Conservation (phyloP, 305 asterid species). For the Plantago lanceolata region DNA sequence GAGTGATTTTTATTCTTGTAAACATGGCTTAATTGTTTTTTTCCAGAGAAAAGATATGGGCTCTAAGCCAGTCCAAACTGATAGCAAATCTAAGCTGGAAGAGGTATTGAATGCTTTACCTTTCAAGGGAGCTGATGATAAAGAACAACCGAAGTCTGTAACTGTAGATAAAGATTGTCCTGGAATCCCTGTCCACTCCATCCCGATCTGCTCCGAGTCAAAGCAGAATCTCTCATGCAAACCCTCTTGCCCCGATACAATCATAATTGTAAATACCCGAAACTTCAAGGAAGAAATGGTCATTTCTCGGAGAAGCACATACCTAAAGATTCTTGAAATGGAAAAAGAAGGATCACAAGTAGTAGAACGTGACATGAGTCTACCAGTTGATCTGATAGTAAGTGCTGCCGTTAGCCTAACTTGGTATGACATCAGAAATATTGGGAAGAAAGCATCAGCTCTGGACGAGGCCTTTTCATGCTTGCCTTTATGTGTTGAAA, state of each 20-base stretch:
- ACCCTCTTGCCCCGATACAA: conserved; percentile 38
- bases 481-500: conserved; percentile 84
- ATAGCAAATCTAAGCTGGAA: conserved; percentile 43
- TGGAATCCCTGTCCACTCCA: conserved; percentile 38
- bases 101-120: conserved; percentile 52
- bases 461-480: conserved; percentile 72
- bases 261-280: conserved; percentile 79
- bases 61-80: conserved; percentile 33
- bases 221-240: conserved; percentile 41
- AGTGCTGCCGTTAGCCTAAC: conserved; percentile 74
- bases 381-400: conserved; percentile 75
- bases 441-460: conserved; percentile 79
- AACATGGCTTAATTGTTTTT: conserved; percentile 23
- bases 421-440: conserved; percentile 84
- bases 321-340: conserved; percentile 76
- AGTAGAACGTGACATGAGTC: conserved; percentile 77
- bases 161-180: conserved; percentile 40
- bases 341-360: conserved; percentile 87
- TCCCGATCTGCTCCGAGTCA: conserved; percentile 40
- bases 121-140: conserved; percentile 39
- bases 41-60: conserved; percentile 45
- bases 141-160: conserved; percentile 35
- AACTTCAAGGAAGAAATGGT: conserved; percentile 81
- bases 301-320: conserved; percentile 88
- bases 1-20: conserved; percentile 19